Evolutionary conservation across 192 early-diverging fungal genomes (phyloP).

Genomic region (Pecoramyces ruminantium): DNA sequence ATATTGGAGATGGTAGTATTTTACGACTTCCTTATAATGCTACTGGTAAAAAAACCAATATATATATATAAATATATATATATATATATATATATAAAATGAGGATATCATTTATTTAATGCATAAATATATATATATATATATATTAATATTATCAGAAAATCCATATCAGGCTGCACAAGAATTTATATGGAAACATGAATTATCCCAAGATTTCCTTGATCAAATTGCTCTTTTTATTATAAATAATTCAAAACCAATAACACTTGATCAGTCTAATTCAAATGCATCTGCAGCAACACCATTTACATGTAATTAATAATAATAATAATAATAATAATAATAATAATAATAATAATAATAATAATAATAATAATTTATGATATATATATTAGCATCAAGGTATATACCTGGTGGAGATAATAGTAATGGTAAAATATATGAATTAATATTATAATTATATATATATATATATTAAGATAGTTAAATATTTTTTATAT

Average conservation of each 20-base stretch:
- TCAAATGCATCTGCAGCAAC: background rate
- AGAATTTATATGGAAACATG: slow-evolving; percentile 63
- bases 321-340: no score
- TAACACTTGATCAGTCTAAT: slow-evolving; percentile 21
- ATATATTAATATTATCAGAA: slow-evolving; percentile 24
- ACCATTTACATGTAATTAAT: background rate
- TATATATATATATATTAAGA: no score
- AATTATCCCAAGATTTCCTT: slow-evolving; percentile 64
- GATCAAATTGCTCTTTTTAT: slow-evolving; percentile 95
- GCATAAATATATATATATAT: background rate
- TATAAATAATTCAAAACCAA: slow-evolving; percentile 55
- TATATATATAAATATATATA: slow-evolving; percentile 3
- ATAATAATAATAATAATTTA: no score
- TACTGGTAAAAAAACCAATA: slow-evolving; percentile 24
- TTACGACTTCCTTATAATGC: slow-evolving; percentile 90
- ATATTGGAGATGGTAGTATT: slow-evolving; percentile 68
- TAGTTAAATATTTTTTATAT: no score
- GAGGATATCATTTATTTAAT: no score
- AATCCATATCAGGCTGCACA: slow-evolving; percentile 91
- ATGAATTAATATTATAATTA: no score
- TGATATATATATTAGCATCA: background rate
- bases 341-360: no score
- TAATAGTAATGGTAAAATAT: background rate
- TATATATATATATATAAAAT: slow-evolving; percentile 2
- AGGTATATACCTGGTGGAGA: background rate